Percentiles rank a stretch among this genome's conserved stretches.
Conservation (phyloP, 2,329 filamentous ascomycete species). For the Colletotrichum endophyticum region DNA sequence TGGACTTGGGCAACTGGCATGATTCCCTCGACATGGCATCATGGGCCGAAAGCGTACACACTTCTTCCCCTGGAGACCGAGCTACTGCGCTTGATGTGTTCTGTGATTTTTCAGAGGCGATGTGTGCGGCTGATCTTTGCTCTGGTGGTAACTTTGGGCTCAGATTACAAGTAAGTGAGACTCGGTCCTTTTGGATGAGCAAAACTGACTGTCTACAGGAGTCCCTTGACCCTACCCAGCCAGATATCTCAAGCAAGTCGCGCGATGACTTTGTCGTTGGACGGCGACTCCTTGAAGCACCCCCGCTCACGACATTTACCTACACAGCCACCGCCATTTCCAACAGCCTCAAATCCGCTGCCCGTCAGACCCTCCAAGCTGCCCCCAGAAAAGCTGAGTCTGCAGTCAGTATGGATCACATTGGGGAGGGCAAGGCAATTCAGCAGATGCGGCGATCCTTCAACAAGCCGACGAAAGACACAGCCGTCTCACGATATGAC, state of each 20-base stretch:
- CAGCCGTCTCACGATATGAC: constrained; percentile 51
- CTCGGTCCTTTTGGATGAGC: background rate
- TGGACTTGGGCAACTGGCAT: constrained; percentile 67
- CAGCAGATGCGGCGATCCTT: constrained; percentile 44
- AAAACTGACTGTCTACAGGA: constrained; percentile 39
- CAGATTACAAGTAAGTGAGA: constrained; percentile 35
- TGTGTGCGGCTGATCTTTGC: constrained; percentile 72
- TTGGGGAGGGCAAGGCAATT: constrained; percentile 38
- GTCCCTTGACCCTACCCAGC: constrained; percentile 66
- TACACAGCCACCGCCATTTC: constrained; percentile 10
- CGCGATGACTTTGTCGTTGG: constrained; percentile 58
- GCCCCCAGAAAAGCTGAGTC: background rate
- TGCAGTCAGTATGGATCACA: background rate
- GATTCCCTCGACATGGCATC: constrained; percentile 40
- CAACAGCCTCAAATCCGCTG: constrained; percentile 9
- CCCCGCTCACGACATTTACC: constrained; percentile 34
- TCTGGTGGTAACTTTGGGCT: constrained; percentile 52
- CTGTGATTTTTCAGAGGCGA: constrained; percentile 58
- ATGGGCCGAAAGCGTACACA: constrained; percentile 38
- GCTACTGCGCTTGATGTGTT: constrained; percentile 52
- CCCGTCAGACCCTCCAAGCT: constrained; percentile 1
- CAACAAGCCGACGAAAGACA: constrained; percentile 19
- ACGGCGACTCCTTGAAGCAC: constrained; percentile 51
- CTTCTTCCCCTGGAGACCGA: constrained; percentile 26
- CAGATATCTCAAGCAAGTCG: constrained; percentile 52